phyloP scores from a whole-genome alignment of 768 basidiomycete species.

The Termitomyces sp. region DNA sequence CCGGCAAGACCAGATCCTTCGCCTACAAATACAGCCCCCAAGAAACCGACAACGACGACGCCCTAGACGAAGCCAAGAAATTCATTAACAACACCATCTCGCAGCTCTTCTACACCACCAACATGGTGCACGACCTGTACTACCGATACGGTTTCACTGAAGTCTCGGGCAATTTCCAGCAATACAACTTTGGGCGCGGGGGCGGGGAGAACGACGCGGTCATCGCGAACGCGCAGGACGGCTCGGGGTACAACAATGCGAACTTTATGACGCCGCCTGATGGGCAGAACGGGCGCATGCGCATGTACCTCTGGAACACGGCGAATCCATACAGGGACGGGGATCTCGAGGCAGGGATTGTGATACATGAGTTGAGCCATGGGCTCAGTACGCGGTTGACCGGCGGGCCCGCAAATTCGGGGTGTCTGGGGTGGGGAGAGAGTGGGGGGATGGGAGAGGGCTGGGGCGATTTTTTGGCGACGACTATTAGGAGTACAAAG shows the following conservation, averaged over 20 bases:
- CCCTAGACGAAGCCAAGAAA: conserved; percentile 66
- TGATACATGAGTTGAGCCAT: conserved; percentile 87
- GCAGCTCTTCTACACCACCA: conserved; percentile 86
- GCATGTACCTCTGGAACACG: conserved; percentile 97
- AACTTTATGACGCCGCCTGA: conserved; percentile 89
- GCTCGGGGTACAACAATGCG: conserved; percentile 88
- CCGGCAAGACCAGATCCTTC: conserved; percentile 52
- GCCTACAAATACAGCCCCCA: conserved; percentile 76
- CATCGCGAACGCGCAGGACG: conserved; percentile 94
- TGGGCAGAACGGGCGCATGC: conserved; percentile 86
- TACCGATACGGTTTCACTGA: conserved; percentile 94
- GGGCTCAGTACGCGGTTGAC: conserved; percentile 93
- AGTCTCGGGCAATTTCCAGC: conserved; percentile 93
- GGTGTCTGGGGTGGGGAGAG: conserved; percentile 95
- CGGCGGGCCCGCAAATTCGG: conserved; percentile 90
- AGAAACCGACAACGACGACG: conserved; percentile 49
- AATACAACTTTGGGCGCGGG: conserved; percentile 92
- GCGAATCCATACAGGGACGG: conserved; percentile 90
- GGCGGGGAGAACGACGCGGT: conserved; percentile 87
- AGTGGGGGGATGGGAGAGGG: conserved; percentile 97
- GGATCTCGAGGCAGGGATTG: conserved; percentile 94
- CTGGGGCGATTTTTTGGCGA: conserved; percentile 94
- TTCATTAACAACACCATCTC: conserved; percentile 87
- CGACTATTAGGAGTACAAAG: conserved; percentile 74
- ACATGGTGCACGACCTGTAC: conserved; percentile 79